A percentile compares a stretch with the other conserved stretches of the same genome.
Conservation (phyloP, 345 rosid species). For the Isatis tinctoria region DNA sequence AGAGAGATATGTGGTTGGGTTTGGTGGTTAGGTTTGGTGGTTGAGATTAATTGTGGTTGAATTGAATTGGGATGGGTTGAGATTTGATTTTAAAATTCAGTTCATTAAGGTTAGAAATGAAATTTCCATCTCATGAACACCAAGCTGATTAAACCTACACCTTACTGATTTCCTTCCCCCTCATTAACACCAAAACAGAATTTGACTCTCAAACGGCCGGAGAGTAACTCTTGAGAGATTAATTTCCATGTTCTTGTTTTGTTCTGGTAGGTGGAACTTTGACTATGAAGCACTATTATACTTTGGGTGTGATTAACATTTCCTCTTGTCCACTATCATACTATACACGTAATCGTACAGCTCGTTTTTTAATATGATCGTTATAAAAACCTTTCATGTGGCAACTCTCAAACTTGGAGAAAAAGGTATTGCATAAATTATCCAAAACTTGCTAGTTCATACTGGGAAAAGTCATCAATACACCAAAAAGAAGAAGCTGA, state of each 20-base stretch:
- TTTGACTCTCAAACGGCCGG: background rate
- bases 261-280: background rate
- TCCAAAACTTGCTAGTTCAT: slow-evolving; percentile 23
- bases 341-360: background rate
- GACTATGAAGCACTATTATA: background rate
- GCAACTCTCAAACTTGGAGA: slow-evolving; percentile 4
- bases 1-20: too few species aligned
- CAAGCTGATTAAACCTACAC: too few species aligned
- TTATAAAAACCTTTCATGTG: slow-evolving; percentile 72
- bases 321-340: background rate
- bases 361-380: background rate
- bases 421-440: background rate
- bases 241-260: background rate
- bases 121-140: too few species aligned
- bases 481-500: background rate
- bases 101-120: too few species aligned
- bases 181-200: too few species aligned
- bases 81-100: too few species aligned
- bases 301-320: background rate
- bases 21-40: too few species aligned
- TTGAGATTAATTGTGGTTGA: too few species aligned
- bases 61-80: too few species aligned
- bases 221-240: background rate
- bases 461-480: slow-evolving; percentile 12
- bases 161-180: too few species aligned